A percentile compares a stretch with the other conserved stretches of the same genome.
phyloP scores from a whole-genome alignment of 768 basidiomycete species.

The Leccinum boreale region DNA sequence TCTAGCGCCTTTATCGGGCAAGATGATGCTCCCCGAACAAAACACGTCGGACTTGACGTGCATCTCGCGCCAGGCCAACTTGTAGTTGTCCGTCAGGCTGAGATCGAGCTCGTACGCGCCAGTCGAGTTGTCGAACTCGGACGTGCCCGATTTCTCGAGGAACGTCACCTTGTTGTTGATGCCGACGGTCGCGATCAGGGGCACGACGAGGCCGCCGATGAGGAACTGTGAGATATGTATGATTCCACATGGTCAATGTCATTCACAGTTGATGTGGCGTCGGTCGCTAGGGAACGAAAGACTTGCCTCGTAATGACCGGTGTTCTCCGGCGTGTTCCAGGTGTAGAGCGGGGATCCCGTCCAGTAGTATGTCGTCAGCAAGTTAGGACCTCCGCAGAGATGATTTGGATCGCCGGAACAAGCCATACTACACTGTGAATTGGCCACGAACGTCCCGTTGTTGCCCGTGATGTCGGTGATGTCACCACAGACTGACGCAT shows the following conservation, averaged over 20 bases:
- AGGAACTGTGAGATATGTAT: constrained; percentile 33
- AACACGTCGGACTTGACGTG: constrained; percentile 77
- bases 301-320: constrained; percentile 67
- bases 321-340: constrained; percentile 66
- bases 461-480: constrained; percentile 44
- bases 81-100: constrained; percentile 44
- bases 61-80: constrained; percentile 68
- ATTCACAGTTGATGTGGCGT: constrained; percentile 21
- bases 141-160: constrained; percentile 64
- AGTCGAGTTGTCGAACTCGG: constrained; percentile 60
- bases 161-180: constrained; percentile 81
- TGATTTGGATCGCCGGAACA: constrained; percentile 73
- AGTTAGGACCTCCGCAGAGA: constrained; percentile 58
- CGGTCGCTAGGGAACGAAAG: not conserved
- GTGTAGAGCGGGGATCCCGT: constrained; percentile 46
- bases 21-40: constrained; percentile 68
- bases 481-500: constrained; percentile 66
- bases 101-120: constrained; percentile 79
- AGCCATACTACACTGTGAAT: constrained; percentile 42
- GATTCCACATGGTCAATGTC: too few relatives aligned
- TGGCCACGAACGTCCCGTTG: constrained; percentile 29
- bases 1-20: constrained; percentile 66
- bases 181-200: constrained; percentile 71
- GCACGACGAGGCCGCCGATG: constrained; percentile 61
- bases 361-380: constrained; percentile 55